Conservation (phyloP, 768 basidiomycete species). For the Austroboletus eburneus region DNA sequence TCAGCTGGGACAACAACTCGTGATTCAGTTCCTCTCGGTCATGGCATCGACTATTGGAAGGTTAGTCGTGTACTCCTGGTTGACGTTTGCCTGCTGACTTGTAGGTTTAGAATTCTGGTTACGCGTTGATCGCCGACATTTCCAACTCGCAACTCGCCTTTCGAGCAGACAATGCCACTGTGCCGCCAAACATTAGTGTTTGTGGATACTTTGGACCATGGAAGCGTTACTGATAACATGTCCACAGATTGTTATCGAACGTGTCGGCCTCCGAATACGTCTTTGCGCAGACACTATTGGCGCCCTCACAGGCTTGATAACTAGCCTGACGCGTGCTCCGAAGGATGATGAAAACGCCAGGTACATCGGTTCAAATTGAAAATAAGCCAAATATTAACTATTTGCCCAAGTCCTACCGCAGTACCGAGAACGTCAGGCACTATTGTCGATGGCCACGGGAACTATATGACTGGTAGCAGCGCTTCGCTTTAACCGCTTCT, state of each 20-base stretch:
- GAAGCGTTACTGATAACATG: conserved; percentile 1
- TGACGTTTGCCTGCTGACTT: conserved; percentile 4
- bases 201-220: conserved; percentile 11
- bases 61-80: conserved; percentile 36
- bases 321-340: conserved; percentile 47
- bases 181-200: conserved; percentile 39
- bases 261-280: conserved; percentile 52
- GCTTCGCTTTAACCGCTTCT: neutral
- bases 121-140: conserved; percentile 64
- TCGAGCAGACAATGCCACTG: conserved; percentile 21
- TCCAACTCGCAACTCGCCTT: conserved; percentile 45
- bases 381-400: neutral
- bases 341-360: conserved; percentile 26
- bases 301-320: conserved; percentile 52
- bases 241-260: conserved; percentile 52
- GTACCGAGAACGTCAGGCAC: conserved; percentile 6
- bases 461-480: conserved; percentile 28
- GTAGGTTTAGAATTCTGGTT: conserved; percentile 49
- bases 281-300: conserved; percentile 76
- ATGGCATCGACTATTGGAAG: conserved; percentile 60
- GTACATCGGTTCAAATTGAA: conserved; percentile 12
- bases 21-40: conserved; percentile 14
- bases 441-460: conserved; percentile 3
- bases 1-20: conserved; percentile 16
- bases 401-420: conserved; percentile 8